A percentile compares a stretch with the other conserved stretches of the same genome.
Conservation (phyloP, 306 rosid species). For the Mucuna pruriens region DNA sequence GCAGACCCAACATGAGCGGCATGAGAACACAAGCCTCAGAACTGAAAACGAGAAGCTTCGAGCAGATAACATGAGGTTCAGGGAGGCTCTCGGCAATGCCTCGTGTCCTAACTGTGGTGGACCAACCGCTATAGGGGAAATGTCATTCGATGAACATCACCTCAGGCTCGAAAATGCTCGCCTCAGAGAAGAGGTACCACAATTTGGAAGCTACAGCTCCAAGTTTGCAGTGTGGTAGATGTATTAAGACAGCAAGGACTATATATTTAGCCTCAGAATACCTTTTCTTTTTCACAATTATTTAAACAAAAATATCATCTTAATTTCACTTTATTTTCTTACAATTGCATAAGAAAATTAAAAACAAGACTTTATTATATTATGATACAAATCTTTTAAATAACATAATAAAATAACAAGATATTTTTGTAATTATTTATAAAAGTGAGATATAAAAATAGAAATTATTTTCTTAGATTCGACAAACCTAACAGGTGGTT, state of each 20-base stretch:
- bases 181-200: conserved; percentile 84
- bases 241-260: background rate
- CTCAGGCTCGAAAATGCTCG: conserved; percentile 89
- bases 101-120: conserved; percentile 98
- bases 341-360: background rate
- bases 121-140: conserved; percentile 92
- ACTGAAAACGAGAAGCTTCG: conserved; percentile 87
- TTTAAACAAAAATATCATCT: background rate
- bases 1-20: conserved; percentile 94
- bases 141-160: conserved; percentile 98
- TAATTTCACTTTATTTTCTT: background rate
- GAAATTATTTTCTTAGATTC: background rate
- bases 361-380: background rate
- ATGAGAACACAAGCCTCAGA: conserved; percentile 83
- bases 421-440: background rate
- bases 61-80: conserved; percentile 84
- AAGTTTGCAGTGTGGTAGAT: background rate
- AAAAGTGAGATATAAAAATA: background rate
- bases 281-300: background rate
- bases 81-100: conserved; percentile 95
- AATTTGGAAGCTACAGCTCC: background rate
- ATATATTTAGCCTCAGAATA: background rate
- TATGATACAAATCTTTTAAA: background rate
- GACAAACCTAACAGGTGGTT: background rate
- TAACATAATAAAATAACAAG: background rate